Evolutionary conservation across 2,329 filamentous ascomycete genomes (phyloP).

Genomic region (Tolypocladium pustulatum): DNA sequence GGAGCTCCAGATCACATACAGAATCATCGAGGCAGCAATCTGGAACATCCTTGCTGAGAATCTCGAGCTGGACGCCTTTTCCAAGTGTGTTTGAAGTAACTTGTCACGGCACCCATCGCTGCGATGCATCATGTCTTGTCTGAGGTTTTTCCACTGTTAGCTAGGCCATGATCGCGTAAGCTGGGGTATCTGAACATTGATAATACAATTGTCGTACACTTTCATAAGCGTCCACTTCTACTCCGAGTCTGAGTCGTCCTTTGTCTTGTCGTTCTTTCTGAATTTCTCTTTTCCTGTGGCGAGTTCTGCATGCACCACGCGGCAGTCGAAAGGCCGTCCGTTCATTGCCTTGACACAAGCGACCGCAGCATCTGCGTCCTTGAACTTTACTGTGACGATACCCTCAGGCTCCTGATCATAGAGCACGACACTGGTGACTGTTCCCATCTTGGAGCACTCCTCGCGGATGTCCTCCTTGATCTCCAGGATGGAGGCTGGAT

Average conservation of each 20-base stretch:
- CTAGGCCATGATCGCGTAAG: neutral
- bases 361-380: constrained; percentile 56
- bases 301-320: constrained; percentile 60
- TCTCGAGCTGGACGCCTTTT: constrained; percentile 20
- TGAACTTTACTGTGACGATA: constrained; percentile 76
- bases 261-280: constrained; percentile 49
- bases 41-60: constrained; percentile 50
- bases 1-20: constrained; percentile 57
- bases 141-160: neutral
- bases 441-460: constrained; percentile 76
- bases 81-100: neutral
- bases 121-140: neutral
- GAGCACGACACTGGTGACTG: constrained; percentile 82
- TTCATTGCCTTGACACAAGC: constrained; percentile 68
- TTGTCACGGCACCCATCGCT: neutral
- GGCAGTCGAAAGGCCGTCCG: constrained; percentile 68
- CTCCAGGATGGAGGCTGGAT: constrained; percentile 71
- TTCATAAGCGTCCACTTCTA: neutral
- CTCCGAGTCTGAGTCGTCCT: constrained; percentile 28
- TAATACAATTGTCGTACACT: neutral
- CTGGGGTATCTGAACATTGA: constrained; percentile 2
- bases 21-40: constrained; percentile 63
- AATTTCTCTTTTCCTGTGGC: constrained; percentile 64
- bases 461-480: constrained; percentile 93
- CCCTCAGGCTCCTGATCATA: constrained; percentile 82